A percentile compares a stretch with the other conserved stretches of the same genome.
Evolutionary conservation across 1,284 basidiomycete species (phyloP).

Genomic region (Tilletia walkeri): DNA sequence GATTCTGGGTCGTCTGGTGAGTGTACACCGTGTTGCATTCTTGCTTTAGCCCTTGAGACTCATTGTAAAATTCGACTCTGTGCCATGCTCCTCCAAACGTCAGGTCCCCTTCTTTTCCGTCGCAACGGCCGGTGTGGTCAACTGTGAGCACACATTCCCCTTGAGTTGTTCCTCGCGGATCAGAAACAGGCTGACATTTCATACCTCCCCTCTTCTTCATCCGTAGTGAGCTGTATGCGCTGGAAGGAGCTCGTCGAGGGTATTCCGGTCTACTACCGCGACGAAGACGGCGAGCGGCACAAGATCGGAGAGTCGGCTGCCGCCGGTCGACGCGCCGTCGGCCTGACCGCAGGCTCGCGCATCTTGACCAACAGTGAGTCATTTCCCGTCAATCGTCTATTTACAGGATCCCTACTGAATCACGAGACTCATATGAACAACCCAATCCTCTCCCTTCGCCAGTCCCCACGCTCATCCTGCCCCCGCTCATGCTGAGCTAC

Average conservation of each 20-base stretch:
- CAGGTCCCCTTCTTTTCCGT: slow-evolving; percentile 60
- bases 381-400: neutral
- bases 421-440: neutral
- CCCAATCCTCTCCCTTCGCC: too few species aligned
- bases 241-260: slow-evolving; percentile 64
- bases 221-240: slow-evolving; percentile 58
- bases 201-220: too few species aligned
- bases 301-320: slow-evolving; percentile 58
- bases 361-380: slow-evolving; percentile 61
- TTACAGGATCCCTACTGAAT: neutral
- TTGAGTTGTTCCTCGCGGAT: too few species aligned
- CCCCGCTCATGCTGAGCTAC: slow-evolving; percentile 59
- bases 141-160: slow-evolving; percentile 13
- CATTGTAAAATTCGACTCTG: too few species aligned
- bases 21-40: too few species aligned
- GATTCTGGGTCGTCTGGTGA: slow-evolving; percentile 56
- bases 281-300: slow-evolving; percentile 39
- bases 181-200: too few species aligned
- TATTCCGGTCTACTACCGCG: slow-evolving; percentile 58
- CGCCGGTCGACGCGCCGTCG: slow-evolving; percentile 61
- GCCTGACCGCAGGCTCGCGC: slow-evolving; percentile 60
- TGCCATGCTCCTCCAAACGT: too few species aligned
- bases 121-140: slow-evolving; percentile 52
- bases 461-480: slow-evolving; percentile 61
- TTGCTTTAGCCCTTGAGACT: too few species aligned